A percentile compares a stretch with the other conserved stretches of the same genome.
phyloP scores from a whole-genome alignment of 2,329 filamentous ascomycete species.

The Arthrobotrys iridis region DNA sequence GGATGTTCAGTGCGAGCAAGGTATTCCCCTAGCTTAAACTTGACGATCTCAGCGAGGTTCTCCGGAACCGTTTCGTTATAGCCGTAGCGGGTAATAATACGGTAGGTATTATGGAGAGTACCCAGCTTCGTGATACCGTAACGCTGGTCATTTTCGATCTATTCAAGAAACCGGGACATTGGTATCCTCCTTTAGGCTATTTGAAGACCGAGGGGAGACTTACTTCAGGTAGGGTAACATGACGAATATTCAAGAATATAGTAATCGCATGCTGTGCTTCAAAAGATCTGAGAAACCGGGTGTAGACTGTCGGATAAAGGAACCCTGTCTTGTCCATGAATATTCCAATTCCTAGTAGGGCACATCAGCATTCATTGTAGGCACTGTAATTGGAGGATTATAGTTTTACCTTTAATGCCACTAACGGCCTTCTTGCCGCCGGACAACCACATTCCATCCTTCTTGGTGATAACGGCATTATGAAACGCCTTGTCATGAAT shows the following conservation, averaged over 20 bases:
- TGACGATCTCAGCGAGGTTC: constrained; percentile 66
- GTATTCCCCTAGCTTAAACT: constrained; percentile 29
- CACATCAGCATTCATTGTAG: not conserved
- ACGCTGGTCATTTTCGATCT: constrained; percentile 62
- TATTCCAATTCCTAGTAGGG: constrained; percentile 70
- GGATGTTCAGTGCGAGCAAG: constrained; percentile 8
- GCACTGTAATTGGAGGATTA: constrained; percentile 6
- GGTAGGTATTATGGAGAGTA: constrained; percentile 72
- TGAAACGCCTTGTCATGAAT: constrained; percentile 47
- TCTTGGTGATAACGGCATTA: constrained; percentile 36
- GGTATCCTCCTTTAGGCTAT: not conserved
- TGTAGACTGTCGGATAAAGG: constrained; percentile 73
- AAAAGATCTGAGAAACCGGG: constrained; percentile 78
- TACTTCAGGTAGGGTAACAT: constrained; percentile 62
- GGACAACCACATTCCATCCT: constrained; percentile 39
- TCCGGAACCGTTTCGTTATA: constrained; percentile 77
- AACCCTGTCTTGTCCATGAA: constrained; percentile 82
- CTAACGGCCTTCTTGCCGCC: constrained; percentile 37
- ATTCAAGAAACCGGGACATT: constrained; percentile 35
- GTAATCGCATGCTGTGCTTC: constrained; percentile 73
- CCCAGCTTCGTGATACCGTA: constrained; percentile 64
- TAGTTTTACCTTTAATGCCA: constrained; percentile 41
- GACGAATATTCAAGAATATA: constrained; percentile 77
- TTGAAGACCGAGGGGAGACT: not conserved
- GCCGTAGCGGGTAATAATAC: constrained; percentile 75